These are phyloP conservation scores for Ambrosiella cleistominuta DNA, from an alignment of 2,329 filamentous ascomycete species.

Conservation along the genomic window DNA sequence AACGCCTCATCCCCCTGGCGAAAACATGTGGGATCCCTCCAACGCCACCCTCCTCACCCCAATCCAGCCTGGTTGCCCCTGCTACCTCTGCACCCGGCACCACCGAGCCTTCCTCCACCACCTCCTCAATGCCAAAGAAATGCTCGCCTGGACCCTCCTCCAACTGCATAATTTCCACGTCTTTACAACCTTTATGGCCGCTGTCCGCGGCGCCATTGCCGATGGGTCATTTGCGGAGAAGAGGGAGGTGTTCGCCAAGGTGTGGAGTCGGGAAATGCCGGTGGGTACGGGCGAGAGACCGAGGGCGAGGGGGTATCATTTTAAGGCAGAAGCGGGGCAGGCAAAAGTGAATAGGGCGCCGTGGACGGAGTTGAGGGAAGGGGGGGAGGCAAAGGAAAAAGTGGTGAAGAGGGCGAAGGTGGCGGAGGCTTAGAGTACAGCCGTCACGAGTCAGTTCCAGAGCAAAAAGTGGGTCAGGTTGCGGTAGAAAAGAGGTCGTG, in stretches of 20 bases:
- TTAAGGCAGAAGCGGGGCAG: conserved; percentile 49
- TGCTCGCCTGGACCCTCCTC: conserved; percentile 86
- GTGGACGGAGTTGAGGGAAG: conserved; percentile 33
- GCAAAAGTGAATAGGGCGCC: conserved; percentile 50
- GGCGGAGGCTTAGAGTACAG: background rate
- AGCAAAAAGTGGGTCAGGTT: too few relatives aligned
- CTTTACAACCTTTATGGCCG: conserved; percentile 54
- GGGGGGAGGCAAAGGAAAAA: conserved; percentile 2
- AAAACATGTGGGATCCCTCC: conserved; percentile 55
- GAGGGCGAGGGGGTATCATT: conserved; percentile 65
- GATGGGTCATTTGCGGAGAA: conserved; percentile 40
- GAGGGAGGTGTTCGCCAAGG: conserved; percentile 16
- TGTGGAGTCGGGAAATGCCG: conserved; percentile 46
- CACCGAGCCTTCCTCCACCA: conserved; percentile 80
- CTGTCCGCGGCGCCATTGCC: conserved; percentile 48
- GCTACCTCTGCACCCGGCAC: conserved; percentile 70
- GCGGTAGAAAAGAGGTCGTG: background rate
- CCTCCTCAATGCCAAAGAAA: conserved; percentile 76
- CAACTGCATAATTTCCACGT: conserved; percentile 80
- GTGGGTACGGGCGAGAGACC: conserved; percentile 61
- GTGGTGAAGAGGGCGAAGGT: conserved; percentile 7
- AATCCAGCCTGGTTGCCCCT: conserved; percentile 46
- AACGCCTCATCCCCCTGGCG: conserved; percentile 38
- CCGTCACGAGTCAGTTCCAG: too few relatives aligned
- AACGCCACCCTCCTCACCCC: conserved; percentile 42